Conservation (phyloP, 2,329 filamentous ascomycete species). For the Botrytis fabae region DNA sequence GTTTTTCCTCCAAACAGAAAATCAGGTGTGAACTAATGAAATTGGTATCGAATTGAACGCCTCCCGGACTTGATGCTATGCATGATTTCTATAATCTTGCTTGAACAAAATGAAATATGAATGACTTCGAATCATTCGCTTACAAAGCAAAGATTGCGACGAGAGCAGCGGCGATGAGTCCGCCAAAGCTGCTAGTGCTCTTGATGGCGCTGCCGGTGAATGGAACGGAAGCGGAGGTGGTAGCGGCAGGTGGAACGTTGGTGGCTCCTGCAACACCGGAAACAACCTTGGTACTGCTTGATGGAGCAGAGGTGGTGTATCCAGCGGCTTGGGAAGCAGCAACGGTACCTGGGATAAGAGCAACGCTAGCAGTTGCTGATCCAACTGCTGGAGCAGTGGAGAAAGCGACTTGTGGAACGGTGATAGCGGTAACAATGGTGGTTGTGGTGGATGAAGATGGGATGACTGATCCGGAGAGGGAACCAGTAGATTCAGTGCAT, state of each 20-base stretch:
- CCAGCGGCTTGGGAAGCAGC: slow-evolving; percentile 27
- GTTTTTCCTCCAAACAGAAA: not conserved
- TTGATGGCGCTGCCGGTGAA: slow-evolving; percentile 40
- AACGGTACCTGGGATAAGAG: slow-evolving; percentile 45
- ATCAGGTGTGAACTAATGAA: slow-evolving; percentile 17
- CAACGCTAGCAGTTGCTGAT: slow-evolving; percentile 27
- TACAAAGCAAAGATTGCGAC: slow-evolving; percentile 36
- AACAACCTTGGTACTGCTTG: slow-evolving; percentile 2
- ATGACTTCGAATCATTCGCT: slow-evolving; percentile 1
- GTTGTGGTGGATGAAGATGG: slow-evolving; percentile 53
- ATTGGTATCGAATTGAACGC: slow-evolving; percentile 33
- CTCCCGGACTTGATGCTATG: slow-evolving; percentile 12
- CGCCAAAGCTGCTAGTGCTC: slow-evolving; percentile 34
- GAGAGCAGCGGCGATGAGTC: slow-evolving; percentile 33
- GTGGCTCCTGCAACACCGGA: slow-evolving; percentile 21
- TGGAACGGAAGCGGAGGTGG: slow-evolving; percentile 41
- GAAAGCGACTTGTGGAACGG: slow-evolving; percentile 56
- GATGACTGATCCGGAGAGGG: slow-evolving; percentile 46
- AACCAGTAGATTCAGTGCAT: slow-evolving; percentile 46
- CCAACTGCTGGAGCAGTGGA: slow-evolving; percentile 30
- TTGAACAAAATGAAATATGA: slow-evolving; percentile 18
- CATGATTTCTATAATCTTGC: not conserved
- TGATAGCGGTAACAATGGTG: slow-evolving; percentile 49
- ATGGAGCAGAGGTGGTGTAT: slow-evolving; percentile 31
- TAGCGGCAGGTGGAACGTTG: slow-evolving; percentile 34